These are phyloP conservation scores for Botrytis pseudocinerea DNA, from an alignment of 2,329 filamentous ascomycete species.

Conservation along the genomic window DNA sequence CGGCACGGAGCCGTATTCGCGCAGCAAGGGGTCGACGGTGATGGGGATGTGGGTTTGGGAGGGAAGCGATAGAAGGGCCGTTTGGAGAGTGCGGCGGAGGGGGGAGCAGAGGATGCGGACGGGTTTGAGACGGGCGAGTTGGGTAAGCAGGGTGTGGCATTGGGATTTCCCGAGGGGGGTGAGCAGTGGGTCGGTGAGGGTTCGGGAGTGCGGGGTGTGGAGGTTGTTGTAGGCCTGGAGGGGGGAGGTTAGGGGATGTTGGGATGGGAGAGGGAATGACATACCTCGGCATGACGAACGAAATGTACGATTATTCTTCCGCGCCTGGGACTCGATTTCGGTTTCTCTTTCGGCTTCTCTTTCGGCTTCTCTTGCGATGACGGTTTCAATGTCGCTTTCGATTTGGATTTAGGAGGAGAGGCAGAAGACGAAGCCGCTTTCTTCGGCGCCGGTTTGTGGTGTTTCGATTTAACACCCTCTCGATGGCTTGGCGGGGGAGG, in stretches of 20 bases:
- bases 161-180: background rate
- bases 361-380: no score
- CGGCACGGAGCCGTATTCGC: background rate
- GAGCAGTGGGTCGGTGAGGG: background rate
- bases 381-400: background rate
- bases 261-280: background rate
- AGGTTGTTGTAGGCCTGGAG: background rate
- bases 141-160: background rate
- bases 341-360: background rate
- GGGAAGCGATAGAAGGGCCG: rapidly evolving
- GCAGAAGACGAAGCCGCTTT: background rate
- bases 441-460: background rate
- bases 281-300: background rate
- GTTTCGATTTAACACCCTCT: no score
- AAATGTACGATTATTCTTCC: background rate
- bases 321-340: background rate
- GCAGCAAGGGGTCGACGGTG: background rate
- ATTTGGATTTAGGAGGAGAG: background rate
- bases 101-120: background rate
- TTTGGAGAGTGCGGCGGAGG: background rate
- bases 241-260: background rate
- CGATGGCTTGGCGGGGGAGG: background rate
- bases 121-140: background rate
- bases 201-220: background rate
- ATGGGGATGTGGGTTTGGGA: background rate